Evolutionary conservation across 805 yeast genomes (phyloP), one percentile per base, ranked within the genome.

Genomic region (Candida berthetii): DNA sequence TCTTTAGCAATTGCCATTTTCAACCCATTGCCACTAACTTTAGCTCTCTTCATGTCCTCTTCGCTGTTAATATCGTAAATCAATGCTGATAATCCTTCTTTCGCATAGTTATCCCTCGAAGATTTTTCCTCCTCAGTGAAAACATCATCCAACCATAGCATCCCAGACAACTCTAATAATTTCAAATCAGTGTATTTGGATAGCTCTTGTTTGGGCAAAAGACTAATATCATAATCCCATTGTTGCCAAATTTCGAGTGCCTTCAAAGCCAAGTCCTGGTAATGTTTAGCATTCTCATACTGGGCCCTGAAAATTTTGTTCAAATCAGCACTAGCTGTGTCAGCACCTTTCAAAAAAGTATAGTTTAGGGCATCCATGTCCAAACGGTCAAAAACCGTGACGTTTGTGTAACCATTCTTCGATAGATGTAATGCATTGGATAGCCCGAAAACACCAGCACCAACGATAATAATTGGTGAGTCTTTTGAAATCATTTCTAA

Each of bases 391-490:
- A 59, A 60, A 1, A 70, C 61, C 2, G 66, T 61, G 42, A 70
- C 53, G 41, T 69, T 49, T 5, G 41, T 54, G 47, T 68, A 68
- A 0, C 74, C 74, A 13, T 48, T 54, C 28, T 58, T 45, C 1
- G 62, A 57, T 18, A 73, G 57, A 38, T 69, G 62, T 18, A 60
- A 53, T 11, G 78, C 78, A 9, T 68, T 60, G 22, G 76, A 67
- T 4, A 72, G 55, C 1, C 78, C 78, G 57, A 71, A 72, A 9
- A 65, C 73, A 16, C 78, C 78, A 11, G 72, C 63, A 2, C 78
- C 78, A 13, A 74, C 61, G 19, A 73, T 58, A 15, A 66, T 50
- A 28, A 72, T 66, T 36, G 50, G 49, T 2, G 50, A 31, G 27
- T 53, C 50, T 41, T 55, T 27, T 27, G 13, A 13, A 27, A 27